These are phyloP conservation scores for Metarhizium brunneum DNA, from an alignment of 2,329 filamentous ascomycete species.

Conservation along the genomic window DNA sequence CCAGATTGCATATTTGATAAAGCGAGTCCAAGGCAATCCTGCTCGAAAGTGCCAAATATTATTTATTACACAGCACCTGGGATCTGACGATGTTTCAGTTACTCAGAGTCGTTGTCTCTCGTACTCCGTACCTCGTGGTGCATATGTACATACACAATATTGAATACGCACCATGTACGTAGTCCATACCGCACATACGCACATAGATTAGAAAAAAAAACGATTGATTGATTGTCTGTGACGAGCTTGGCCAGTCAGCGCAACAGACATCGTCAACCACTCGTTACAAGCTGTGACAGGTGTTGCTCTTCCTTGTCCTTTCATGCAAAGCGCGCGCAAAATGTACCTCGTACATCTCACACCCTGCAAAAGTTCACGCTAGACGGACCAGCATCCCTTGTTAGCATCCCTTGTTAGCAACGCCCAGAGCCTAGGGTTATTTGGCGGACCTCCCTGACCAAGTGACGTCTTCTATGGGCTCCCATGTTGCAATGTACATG, in stretches of 20 bases:
- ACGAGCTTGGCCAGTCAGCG: neutral
- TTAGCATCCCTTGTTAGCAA: neutral
- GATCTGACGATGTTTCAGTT: neutral
- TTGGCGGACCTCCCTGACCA: neutral
- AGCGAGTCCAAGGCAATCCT: neutral
- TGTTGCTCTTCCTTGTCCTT: neutral
- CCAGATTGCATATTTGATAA: neutral
- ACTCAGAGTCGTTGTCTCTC: neutral
- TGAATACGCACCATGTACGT: no score
- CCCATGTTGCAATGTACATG: neutral
- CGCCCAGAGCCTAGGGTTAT: conserved; percentile 2
- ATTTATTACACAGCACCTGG: no score
- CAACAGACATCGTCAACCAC: neutral
- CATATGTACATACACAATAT: neutral
- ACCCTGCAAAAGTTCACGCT: conserved; percentile 10
- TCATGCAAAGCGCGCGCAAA: conserved; percentile 1
- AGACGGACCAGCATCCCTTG: conserved; percentile 2
- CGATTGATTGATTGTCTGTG: neutral
- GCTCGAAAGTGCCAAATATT: no score
- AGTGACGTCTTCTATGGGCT: conserved; percentile 4
- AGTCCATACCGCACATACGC: neutral
- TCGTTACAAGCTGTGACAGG: neutral
- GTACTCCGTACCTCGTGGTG: no score
- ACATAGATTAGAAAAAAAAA: neutral
- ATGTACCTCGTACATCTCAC: neutral